Percentiles rank a stretch among this genome's conserved stretches.
Conservation (phyloP, 1,284 basidiomycete genomes). For the Austroboletus olivaceoglutinosus region DNA sequence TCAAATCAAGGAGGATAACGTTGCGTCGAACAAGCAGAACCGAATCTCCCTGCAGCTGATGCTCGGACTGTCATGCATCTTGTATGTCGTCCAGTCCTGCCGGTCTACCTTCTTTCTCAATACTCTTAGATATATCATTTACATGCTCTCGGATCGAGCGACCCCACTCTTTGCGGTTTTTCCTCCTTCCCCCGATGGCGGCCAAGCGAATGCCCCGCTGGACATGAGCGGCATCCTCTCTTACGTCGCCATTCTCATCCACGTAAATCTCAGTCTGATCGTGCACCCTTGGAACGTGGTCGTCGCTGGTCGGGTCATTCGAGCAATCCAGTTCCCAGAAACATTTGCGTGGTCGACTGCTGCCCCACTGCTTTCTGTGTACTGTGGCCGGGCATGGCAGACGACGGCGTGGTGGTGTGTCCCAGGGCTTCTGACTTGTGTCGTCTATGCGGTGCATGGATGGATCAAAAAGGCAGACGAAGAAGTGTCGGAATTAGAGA, state of each 20-base stretch:
- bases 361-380: conserved; percentile 46
- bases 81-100: conserved; percentile 38
- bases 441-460: conserved; percentile 44
- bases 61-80: conserved; percentile 41
- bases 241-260: conserved; percentile 44
- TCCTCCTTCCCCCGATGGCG: conserved; percentile 26
- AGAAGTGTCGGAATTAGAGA: conserved; percentile 49
- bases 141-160: conserved; percentile 37
- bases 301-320: conserved; percentile 26
- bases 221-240: conserved; percentile 43
- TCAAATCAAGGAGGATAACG: conserved; percentile 40
- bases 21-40: conserved; percentile 39
- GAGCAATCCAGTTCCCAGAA: conserved; percentile 42
- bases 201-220: conserved; percentile 25
- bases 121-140: conserved; percentile 41
- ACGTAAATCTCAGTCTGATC: conserved; percentile 45
- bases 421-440: conserved; percentile 40
- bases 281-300: conserved; percentile 34
- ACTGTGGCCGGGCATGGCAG: conserved; percentile 49
- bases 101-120: background rate
- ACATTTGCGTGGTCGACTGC: conserved; percentile 46
- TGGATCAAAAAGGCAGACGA: conserved; percentile 44
- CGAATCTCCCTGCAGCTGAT: conserved; percentile 37
- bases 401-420: conserved; percentile 53
- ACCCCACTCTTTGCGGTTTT: conserved; percentile 48